Conservation (phyloP, 805 yeast species). For the Tetrapisispora arboricola region DNA sequence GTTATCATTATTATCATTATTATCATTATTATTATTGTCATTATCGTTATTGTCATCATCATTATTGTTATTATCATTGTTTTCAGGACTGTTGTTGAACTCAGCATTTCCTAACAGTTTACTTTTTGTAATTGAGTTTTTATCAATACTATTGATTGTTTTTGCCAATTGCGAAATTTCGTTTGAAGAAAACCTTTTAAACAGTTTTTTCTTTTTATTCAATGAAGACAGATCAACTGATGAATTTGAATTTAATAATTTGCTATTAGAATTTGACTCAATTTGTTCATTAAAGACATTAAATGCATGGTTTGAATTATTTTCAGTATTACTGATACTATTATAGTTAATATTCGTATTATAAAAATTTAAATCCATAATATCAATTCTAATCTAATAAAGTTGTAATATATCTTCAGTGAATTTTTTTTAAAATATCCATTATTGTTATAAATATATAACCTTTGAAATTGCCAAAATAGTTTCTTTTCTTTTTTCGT, state of each 20-base stretch:
- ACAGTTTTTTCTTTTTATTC: not conserved
- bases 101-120: not conserved
- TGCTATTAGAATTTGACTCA: not conserved
- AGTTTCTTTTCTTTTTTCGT: too few relatives aligned
- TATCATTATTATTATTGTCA: not conserved
- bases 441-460: not conserved
- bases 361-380: constrained; percentile 4
- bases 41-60: not conserved
- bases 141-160: not conserved
- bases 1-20: not conserved
- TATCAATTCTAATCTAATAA: too few relatives aligned
- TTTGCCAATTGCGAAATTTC: not conserved
- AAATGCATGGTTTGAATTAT: not conserved
- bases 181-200: not conserved
- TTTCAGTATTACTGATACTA: constrained; percentile 1
- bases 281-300: not conserved
- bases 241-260: not conserved
- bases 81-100: not conserved
- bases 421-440: too few relatives aligned
- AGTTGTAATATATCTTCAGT: too few relatives aligned
- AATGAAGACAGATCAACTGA: not conserved
- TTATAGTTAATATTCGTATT: constrained; percentile 4
- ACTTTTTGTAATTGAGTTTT: not conserved
- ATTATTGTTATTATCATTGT: not conserved
- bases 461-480: too few relatives aligned